Conservation (phyloP, 768 basidiomycete genomes). For the Termitomyces sp. region DNA sequence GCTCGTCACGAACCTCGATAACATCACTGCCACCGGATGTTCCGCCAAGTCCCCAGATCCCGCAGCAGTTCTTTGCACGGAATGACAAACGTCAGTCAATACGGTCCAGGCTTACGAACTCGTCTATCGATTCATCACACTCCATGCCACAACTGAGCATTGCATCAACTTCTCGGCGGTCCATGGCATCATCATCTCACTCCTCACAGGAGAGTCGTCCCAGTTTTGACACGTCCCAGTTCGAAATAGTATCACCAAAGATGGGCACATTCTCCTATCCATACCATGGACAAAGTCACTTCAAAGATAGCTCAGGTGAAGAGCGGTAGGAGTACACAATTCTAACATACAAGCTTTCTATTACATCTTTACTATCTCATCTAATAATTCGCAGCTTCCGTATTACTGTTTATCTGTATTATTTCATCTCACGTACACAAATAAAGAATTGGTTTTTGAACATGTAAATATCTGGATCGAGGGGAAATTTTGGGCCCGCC, state of each 20-base stretch:
- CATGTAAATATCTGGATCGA: no score
- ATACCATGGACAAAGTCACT: slow-evolving; percentile 49
- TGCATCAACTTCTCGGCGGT: slow-evolving; percentile 29
- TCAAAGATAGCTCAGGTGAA: slow-evolving; percentile 14
- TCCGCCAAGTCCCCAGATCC: slow-evolving; percentile 63
- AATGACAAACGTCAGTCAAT: slow-evolving; percentile 25
- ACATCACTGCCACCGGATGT: slow-evolving; percentile 39
- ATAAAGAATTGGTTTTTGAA: neutral
- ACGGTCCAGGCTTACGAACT: slow-evolving; percentile 29
- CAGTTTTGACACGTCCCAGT: slow-evolving; percentile 63
- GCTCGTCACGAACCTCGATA: slow-evolving; percentile 32
- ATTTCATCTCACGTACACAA: neutral
- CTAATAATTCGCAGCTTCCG: neutral
- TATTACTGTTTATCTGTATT: slow-evolving; percentile 1
- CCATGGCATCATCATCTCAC: slow-evolving; percentile 42
- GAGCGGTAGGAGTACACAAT: neutral
- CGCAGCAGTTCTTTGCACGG: slow-evolving; percentile 39
- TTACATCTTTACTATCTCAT: neutral
- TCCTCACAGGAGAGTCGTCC: slow-evolving; percentile 40
- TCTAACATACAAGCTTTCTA: neutral
- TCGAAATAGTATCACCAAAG: slow-evolving; percentile 61
- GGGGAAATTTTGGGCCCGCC: no score
- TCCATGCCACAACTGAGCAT: slow-evolving; percentile 25
- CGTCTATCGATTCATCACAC: slow-evolving; percentile 30
- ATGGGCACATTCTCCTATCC: slow-evolving; percentile 49